A percentile compares a stretch with the other conserved stretches of the same genome.
Evolutionary conservation across 2,329 filamentous ascomycete species (phyloP).

Genomic region (Plenodomus lindquistii): DNA sequence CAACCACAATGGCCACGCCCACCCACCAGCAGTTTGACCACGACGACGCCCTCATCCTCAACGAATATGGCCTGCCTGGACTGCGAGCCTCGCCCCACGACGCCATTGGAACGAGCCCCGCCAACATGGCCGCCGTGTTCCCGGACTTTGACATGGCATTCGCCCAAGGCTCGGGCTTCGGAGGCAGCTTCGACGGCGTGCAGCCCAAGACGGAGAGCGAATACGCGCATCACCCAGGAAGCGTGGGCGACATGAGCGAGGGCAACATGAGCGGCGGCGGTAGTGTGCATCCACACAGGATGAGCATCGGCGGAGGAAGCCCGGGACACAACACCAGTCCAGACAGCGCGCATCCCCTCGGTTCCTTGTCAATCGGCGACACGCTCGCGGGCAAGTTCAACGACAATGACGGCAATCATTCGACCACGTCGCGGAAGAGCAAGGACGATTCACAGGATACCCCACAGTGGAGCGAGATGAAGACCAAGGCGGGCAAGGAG

Average conservation of each 20-base stretch:
- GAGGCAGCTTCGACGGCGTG: conserved; percentile 21
- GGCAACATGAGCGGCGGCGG: conserved; percentile 32
- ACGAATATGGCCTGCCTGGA: conserved; percentile 41
- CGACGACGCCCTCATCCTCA: conserved; percentile 41
- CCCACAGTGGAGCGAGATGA: conserved; percentile 57
- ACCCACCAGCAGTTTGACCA: conserved; percentile 33
- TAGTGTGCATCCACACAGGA: conserved; percentile 31
- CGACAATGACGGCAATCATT: conserved; percentile 32
- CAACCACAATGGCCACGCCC: conserved; percentile 33
- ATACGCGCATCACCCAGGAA: conserved; percentile 34
- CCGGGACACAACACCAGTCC: conserved; percentile 40
- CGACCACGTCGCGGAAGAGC: conserved; percentile 27
- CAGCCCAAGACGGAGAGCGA: conserved; percentile 29
- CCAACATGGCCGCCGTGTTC: conserved; percentile 34
- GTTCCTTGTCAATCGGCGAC: conserved; percentile 37
- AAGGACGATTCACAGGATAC: conserved; percentile 39
- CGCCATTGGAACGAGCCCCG: conserved; percentile 25
- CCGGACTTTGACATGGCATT: conserved; percentile 39
- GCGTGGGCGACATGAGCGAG: conserved; percentile 38
- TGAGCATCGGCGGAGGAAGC: conserved; percentile 39
- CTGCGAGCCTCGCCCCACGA: conserved; percentile 29
- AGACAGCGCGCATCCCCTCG: conserved; percentile 38
- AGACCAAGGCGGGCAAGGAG: conserved; percentile 82
- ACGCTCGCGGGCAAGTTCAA: conserved; percentile 29
- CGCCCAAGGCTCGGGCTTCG: conserved; percentile 29